phyloP scores from a whole-genome alignment of 2,329 filamentous ascomycete genomes.

The Pestalotiopsis sp. region DNA sequence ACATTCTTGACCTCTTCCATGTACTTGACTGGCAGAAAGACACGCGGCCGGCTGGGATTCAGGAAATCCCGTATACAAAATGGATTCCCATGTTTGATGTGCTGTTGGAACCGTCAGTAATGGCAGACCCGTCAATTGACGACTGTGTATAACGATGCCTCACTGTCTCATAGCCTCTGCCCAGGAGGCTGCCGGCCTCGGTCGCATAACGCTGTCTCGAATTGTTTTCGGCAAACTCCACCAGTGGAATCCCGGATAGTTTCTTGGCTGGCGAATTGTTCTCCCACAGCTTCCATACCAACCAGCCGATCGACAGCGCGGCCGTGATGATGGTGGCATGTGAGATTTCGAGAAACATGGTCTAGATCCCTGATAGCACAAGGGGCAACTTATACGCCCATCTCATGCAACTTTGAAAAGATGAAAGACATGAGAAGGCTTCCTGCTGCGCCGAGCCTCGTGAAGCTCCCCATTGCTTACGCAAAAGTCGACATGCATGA shows the following conservation, averaged over 20 bases:
- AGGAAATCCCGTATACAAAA: neutral
- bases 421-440: neutral
- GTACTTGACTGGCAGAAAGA: slow-evolving; percentile 10
- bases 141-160: neutral
- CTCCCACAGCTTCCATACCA: neutral
- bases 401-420: neutral
- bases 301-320: neutral
- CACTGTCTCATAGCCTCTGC: neutral
- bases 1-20: slow-evolving; percentile 4
- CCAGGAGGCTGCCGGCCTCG: neutral
- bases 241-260: neutral
- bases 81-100: neutral
- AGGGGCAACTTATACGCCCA: neutral
- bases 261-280: neutral
- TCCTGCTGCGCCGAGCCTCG: neutral
- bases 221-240: slow-evolving; percentile 6
- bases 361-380: neutral
- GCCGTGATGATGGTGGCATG: neutral
- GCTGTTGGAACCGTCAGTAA: neutral
- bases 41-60: neutral
- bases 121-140: neutral
- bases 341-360: neutral
- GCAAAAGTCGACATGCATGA: too few species aligned
- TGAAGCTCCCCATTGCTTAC: neutral
- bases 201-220: slow-evolving; percentile 1